Evolutionary conservation across 2,329 filamentous ascomycete species (phyloP), one percentile per base, ranked within the genome.

Genomic region (Hirsutella minnesotensis): DNA sequence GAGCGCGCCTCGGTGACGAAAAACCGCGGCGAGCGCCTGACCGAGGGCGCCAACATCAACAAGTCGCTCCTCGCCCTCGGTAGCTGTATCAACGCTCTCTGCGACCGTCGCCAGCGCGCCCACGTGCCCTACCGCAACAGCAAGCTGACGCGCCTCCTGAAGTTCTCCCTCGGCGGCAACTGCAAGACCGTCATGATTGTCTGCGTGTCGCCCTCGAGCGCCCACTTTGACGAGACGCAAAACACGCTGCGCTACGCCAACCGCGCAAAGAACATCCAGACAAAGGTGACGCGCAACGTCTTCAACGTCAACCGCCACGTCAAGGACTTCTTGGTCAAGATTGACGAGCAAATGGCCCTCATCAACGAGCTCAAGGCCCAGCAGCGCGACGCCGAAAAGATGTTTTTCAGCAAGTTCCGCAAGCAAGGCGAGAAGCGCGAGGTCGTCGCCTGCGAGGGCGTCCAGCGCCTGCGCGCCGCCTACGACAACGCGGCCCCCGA

Each of bases 161-260:
- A 98, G 56, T 98, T 98, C 65, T 95, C 90, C 0, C 77, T 98
- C 0, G 92, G 92, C 24, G 92, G 92, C 3, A 98, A 98, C 63
- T 98, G 92, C 73, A 94, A 89, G 65, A 98, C 92, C 0, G 92
- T 98, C 60, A 98, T 98, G 92, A 96, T 98, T 61, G 92, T 98
- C 21, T 98, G 92, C 56, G 86, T 98, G 42, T 95, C 89, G 53
- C 92, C 92, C 2, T 95, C 88, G 1, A 96, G 92, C 56, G 84
- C 86, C 5, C 92, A 98, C 64, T 98, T 92, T 54, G 92, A 98
- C 61, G 92, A 98, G 65, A 95, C 90, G 0, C 92, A 98, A 56
- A 98, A 98, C 62, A 98, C 92, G 0, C 72, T 98, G 16, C 85
- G 94, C 54, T 98, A 98, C 57, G 92, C 92, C 40, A 96, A 98